Base-by-base conservation (phyloP, 2,329 filamentous ascomycete genomes). In the Aspergillus oerlinghausenensis region DNA sequence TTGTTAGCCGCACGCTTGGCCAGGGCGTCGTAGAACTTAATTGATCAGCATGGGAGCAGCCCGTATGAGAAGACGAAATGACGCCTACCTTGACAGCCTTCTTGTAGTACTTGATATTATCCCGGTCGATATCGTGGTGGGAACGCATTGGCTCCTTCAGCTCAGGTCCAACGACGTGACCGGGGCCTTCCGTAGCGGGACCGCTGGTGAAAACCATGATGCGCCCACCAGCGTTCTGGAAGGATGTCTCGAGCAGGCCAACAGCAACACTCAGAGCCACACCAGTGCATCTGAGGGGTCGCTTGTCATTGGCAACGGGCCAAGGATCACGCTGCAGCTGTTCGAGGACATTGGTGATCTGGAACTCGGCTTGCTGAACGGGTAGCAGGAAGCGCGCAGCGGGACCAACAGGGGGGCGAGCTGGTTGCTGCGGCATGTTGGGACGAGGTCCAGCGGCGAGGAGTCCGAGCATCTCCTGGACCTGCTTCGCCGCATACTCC, bases 21-120 rank as follows among this genome's bases (percentile, higher is more conserved):
- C 47, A 99, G 83, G 62, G 85, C 89, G 61, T 99, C 94, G 73
- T 97, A 99, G 75, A 97, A 97, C 87, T 92, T 70, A 8, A 32
- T 14, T n/a, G 7, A 43, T 73, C 57, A 73, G 65, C 28, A 54
- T 49, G 50, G 17, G 17, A 28, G 40, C 38, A 58, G n/a, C 28
- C 29, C 38, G 38, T n/a, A 23, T n/a, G 23, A 38, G 14, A 11
- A 10, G 23, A 21, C 43, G 52, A n/a, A 19, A 19, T n/a, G 21
- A 14, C 45, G 51, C 80, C 57, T 74, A 91, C 89, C 85, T 97
- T 99, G 51, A 97, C 77, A 23, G 94, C 94, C 79, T 99, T 99
- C 82, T 99, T 99, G 79, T 96, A 97, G 78, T 97, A 97, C 76
- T 99, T 99, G 79, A 96, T 96, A 73, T 97, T 97, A 75, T 99